Evolutionary conservation across 163 green algal species (phyloP), one percentile per base, ranked within the genome.

Genomic region (Trebouxia gelatinosa): DNA sequence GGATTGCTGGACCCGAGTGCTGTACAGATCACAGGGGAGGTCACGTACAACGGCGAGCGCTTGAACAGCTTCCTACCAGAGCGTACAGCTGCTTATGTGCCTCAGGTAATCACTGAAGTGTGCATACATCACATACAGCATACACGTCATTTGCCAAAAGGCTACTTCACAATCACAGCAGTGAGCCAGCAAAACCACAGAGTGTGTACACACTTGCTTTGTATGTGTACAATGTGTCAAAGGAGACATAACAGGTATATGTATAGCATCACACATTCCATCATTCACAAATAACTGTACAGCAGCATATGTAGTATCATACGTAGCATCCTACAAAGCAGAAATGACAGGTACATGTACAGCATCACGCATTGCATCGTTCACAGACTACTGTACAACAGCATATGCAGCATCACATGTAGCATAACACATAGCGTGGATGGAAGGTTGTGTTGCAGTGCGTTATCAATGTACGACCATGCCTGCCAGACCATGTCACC

Each of bases 31-130:
- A 61, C 74, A 21, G 54, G 82, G n/a, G 74, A 82, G 21, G 77
- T 94, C 28, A 82, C 51, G 6, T 97, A 96, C 88, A 97, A 97
- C 65, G 93, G 88, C 9, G 75, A 85, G 51, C 21, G 37, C 3
- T 35, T 87, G 19, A 62, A 86, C 68, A 75, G 90, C 38, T 95
- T 97, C 80, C 80, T 91, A 7, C 71, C 90, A 34, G 82, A 88
- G 46, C 86, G 90, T 37, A 95, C 88, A 5, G 86, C 81, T 17
- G 89, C 85, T 0, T 92, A 95, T 62, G 83, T 97, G 1, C 82
- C 89, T 19, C 92, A 97, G 87, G 74, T 78, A 32, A 37, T 17
- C 19, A 16, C 29, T 5, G 29, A 31, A 31, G 6, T 48, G 28
- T 31, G 31, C 17, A 54, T 54, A 9, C 9, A 54, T n/a, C n/a